A percentile compares a stretch with the other conserved stretches of the same genome.
Conservation (phyloP, 768 basidiomycete genomes). For the Termitomyces sp. region DNA sequence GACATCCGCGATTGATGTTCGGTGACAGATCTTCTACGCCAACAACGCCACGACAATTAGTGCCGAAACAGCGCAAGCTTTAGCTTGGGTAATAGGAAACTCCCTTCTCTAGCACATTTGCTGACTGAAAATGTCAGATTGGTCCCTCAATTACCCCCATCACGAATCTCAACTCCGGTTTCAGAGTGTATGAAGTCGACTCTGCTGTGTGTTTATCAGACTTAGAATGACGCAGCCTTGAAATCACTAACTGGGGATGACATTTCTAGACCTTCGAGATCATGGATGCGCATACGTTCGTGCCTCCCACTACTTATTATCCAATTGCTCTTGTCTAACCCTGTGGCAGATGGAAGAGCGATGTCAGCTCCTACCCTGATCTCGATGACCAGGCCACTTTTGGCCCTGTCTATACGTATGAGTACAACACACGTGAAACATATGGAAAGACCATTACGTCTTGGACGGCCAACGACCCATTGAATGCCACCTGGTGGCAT, state of each 20-base stretch:
- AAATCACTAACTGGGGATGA: not conserved
- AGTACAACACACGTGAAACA: slow-evolving; percentile 69
- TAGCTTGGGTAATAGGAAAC: slow-evolving; percentile 35
- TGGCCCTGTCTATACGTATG: slow-evolving; percentile 64
- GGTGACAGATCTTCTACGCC: slow-evolving; percentile 60
- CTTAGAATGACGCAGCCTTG: not conserved
- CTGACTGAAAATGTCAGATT: slow-evolving; percentile 37
- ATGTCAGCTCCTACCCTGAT: slow-evolving; percentile 56
- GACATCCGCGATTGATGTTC: not conserved
- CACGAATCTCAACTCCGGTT: slow-evolving; percentile 73
- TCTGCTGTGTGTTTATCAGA: slow-evolving; percentile 46
- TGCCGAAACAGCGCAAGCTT: slow-evolving; percentile 52
- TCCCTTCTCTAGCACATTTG: not conserved
- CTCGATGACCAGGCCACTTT: slow-evolving; percentile 54
- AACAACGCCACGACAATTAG: slow-evolving; percentile 67
- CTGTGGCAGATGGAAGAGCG: slow-evolving; percentile 55
- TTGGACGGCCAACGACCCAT: slow-evolving; percentile 63
- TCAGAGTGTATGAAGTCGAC: slow-evolving; percentile 71
- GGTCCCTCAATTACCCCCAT: slow-evolving; percentile 70
- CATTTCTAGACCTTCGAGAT: slow-evolving; percentile 67
- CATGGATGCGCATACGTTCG: slow-evolving; percentile 75
- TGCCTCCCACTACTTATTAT: slow-evolving; percentile 11
- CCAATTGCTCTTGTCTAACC: not conserved
- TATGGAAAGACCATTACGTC: slow-evolving; percentile 58
- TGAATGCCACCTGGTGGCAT: slow-evolving; percentile 87